phyloP scores from a whole-genome alignment of 345 rosid species.

The Gynandropsis gynandra region DNA sequence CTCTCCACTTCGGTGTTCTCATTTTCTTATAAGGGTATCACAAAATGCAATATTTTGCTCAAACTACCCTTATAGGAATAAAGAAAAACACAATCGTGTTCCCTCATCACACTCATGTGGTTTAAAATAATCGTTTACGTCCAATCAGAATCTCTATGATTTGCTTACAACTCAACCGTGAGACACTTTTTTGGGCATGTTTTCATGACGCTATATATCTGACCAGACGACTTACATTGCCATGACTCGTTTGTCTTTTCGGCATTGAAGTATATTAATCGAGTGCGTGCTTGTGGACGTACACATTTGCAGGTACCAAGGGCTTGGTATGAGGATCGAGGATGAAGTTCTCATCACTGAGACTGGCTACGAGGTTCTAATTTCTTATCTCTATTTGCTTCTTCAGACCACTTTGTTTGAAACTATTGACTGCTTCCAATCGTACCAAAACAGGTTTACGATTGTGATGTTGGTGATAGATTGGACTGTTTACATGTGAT shows the following conservation, averaged over 20 bases:
- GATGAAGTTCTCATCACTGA: constrained; percentile 95
- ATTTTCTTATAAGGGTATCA: too few species aligned
- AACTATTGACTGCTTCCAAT: not conserved
- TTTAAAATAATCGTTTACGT: not conserved
- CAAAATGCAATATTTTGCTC: too few species aligned
- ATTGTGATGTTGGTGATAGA: not conserved
- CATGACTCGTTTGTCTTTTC: not conserved
- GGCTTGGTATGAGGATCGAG: constrained; percentile 88
- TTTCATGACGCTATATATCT: constrained; percentile 1
- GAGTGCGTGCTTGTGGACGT: too few species aligned
- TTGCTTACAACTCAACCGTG: constrained; percentile 8
- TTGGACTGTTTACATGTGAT: too few species aligned
- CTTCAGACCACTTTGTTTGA: not conserved
- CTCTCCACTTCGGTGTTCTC: too few species aligned
- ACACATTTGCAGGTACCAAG: constrained; percentile 50
- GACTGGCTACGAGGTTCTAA: constrained; percentile 69
- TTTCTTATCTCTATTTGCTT: not conserved
- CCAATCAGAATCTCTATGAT: constrained; percentile 4
- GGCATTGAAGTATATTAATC: too few species aligned
- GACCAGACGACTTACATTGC: not conserved
- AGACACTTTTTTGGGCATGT: too few species aligned
- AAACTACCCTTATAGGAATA: too few species aligned
- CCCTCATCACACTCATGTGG: too few species aligned
- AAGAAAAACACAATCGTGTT: too few species aligned
- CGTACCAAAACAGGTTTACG: too few species aligned